Conservation (phyloP, 805 yeast species). For the Pichia sporocuriosa region DNA sequence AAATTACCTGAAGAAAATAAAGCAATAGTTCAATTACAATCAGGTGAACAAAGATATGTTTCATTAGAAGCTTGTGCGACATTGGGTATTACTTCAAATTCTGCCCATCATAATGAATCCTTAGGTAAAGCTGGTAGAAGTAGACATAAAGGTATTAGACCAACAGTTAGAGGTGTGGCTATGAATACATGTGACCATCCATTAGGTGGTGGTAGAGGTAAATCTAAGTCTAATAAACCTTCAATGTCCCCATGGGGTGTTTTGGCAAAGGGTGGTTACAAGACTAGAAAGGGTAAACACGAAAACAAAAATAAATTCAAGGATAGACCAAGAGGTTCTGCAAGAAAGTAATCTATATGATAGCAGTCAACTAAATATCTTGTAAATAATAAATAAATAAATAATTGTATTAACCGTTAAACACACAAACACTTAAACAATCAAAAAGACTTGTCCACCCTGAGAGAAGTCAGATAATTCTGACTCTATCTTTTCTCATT, state of each 20-base stretch:
- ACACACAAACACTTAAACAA: too few relatives aligned
- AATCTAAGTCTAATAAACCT: constrained; percentile 89
- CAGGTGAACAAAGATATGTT: constrained; percentile 92
- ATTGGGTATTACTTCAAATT: constrained; percentile 85
- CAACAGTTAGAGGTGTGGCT: constrained; percentile 95
- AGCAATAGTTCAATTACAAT: constrained; percentile 75
- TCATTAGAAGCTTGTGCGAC: constrained; percentile 87
- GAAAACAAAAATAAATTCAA: constrained; percentile 77
- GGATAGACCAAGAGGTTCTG: constrained; percentile 78
- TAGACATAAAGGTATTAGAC: constrained; percentile 89
- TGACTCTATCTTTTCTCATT: too few relatives aligned
- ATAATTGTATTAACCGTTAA: too few relatives aligned
- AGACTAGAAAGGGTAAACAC: constrained; percentile 88
- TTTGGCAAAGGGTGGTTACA: constrained; percentile 82
- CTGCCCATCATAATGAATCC: constrained; percentile 81
- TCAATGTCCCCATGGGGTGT: constrained; percentile 97
- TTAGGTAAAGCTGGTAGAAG: constrained; percentile 97
- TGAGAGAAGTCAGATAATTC: too few relatives aligned
- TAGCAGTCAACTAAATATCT: too few relatives aligned
- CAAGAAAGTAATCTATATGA: constrained; percentile 9
- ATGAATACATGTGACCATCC: constrained; percentile 98
- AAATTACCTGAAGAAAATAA: constrained; percentile 63
- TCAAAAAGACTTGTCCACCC: too few relatives aligned
- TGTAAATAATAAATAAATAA: neutral
- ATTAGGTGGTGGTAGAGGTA: constrained; percentile 99